Evolutionary conservation across 169 alveolate species (phyloP), one percentile per base, ranked within the genome.

Genomic region (Plasmodium ovale): DNA sequence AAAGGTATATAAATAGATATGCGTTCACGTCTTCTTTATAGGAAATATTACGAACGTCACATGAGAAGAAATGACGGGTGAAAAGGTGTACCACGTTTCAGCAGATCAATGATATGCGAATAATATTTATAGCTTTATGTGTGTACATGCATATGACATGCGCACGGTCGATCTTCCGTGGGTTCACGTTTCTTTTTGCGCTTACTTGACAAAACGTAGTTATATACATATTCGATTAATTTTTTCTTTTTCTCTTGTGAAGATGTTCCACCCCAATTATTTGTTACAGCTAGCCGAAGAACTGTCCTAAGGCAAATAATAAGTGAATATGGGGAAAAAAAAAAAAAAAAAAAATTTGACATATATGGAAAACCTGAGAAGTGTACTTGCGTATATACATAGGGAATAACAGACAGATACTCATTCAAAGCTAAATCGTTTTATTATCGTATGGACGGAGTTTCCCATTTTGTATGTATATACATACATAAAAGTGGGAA

Each of bases 241-340:
- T 74, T 74, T 42, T 60, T 74, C 60, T 74, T 74, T 29, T 74
- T 74, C 23, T 74, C 88, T 62, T 74, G 77, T 51, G 88, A 74
- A 47, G 12, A 44, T 60, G 69, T 49, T 51, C 88, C 88, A 31
- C 88, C 88, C 88, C 88, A 74, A 31, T 74, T 74, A 35, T 74
- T 49, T 67, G 88, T 59, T 29, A 74, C 88, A 33, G 88, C 88
- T 53, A 74, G 12, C 3, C 88, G 70, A 27, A 74, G 77, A 37
- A 74, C 73, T 10, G 88, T 74, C 88, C 88, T 74, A 35, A 72
- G 31, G 33, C 51, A 44, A 72, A 31, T 21, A 72, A 29, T 1
- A 3, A 53, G 39, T 39, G 39, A 70, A 70, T 44, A 19, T 70
- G 35, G 39, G 27, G 3, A 9, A 25, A 31, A 37, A 35, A 6